Evolutionary conservation across 2,329 filamentous ascomycete genomes (phyloP).

Genomic region (Phoma sp.): DNA sequence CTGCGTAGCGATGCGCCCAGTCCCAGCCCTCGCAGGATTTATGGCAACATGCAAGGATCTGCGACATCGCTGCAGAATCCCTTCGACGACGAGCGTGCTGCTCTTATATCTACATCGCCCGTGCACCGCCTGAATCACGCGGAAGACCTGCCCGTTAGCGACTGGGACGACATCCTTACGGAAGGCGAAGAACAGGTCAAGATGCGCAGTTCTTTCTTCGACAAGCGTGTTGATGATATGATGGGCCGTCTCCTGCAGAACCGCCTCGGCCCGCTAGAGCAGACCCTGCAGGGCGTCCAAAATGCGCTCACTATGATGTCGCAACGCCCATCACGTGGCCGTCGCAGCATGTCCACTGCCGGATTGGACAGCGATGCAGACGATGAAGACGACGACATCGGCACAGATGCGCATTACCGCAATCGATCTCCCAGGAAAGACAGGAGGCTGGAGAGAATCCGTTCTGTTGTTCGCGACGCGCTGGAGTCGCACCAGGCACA

Average conservation of each 20-base stretch:
- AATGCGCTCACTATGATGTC: slow-evolving; percentile 67
- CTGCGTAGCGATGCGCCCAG: slow-evolving; percentile 75
- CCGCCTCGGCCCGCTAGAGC: slow-evolving; percentile 80
- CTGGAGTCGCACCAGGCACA: slow-evolving; percentile 58
- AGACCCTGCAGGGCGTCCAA: slow-evolving; percentile 77
- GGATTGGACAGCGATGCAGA: slow-evolving; percentile 86
- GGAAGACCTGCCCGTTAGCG: slow-evolving; percentile 74
- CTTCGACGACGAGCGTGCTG: slow-evolving; percentile 68
- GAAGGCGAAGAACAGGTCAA: slow-evolving; percentile 78
- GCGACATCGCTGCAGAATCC: slow-evolving; percentile 57
- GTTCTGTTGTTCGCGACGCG: slow-evolving; percentile 64
- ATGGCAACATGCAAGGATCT: slow-evolving; percentile 40
- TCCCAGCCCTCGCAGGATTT: slow-evolving; percentile 68
- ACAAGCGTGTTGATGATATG: slow-evolving; percentile 85
- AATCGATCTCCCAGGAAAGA: slow-evolving; percentile 81
- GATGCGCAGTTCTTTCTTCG: slow-evolving; percentile 84
- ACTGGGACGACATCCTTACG: slow-evolving; percentile 92
- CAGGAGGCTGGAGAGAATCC: slow-evolving; percentile 81
- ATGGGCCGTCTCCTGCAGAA: slow-evolving; percentile 79
- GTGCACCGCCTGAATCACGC: slow-evolving; percentile 69
- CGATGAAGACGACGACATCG: slow-evolving; percentile 81
- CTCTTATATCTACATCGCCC: slow-evolving; percentile 59
- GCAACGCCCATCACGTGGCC: slow-evolving; percentile 57
- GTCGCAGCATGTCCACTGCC: slow-evolving; percentile 72
- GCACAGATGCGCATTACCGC: slow-evolving; percentile 61